A percentile compares a stretch with the other conserved stretches of the same genome.
Evolutionary conservation across 106 monocot species (phyloP).

Genomic region (Agapanthus africanus): DNA sequence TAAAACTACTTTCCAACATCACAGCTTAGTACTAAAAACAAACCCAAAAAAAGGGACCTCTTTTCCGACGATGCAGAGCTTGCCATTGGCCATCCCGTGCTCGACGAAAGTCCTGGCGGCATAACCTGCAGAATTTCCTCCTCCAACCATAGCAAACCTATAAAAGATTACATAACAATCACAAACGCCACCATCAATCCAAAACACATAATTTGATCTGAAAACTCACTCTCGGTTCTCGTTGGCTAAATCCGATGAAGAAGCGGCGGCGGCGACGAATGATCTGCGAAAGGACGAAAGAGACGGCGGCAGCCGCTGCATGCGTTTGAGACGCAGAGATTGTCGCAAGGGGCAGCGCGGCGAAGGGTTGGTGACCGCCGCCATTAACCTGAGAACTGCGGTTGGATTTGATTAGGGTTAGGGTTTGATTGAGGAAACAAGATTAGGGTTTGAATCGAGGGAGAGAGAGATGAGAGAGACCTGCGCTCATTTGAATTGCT

Average conservation of each 20-base stretch:
- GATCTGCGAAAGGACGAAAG: conserved; percentile 14
- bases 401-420: background rate
- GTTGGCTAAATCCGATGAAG: conserved; percentile 35
- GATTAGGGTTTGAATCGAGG: background rate
- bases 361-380: conserved; percentile 10
- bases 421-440: background rate
- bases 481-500: conserved; percentile 7
- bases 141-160: conserved; percentile 85
- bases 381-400: conserved; percentile 24
- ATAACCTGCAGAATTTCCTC: conserved; percentile 83
- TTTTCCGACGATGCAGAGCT: conserved; percentile 72
- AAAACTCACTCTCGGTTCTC: conserved; percentile 67
- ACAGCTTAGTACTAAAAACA: background rate
- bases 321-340: conserved; percentile 1
- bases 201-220: background rate
- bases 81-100: conserved; percentile 76
- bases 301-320: conserved; percentile 7
- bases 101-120: conserved; percentile 79
- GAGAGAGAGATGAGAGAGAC: conserved; percentile 1
- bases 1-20: too few relatives aligned
- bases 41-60: conserved; percentile 49
- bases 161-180: conserved; percentile 58
- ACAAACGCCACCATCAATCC: background rate
- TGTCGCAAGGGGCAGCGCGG: background rate
- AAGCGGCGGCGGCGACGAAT: conserved; percentile 22